Percentiles rank a stretch among this genome's conserved stretches.
Evolutionary conservation across 495 filamentous ascomycete species (phyloP).

Genomic region (Xylaria nigripes): DNA sequence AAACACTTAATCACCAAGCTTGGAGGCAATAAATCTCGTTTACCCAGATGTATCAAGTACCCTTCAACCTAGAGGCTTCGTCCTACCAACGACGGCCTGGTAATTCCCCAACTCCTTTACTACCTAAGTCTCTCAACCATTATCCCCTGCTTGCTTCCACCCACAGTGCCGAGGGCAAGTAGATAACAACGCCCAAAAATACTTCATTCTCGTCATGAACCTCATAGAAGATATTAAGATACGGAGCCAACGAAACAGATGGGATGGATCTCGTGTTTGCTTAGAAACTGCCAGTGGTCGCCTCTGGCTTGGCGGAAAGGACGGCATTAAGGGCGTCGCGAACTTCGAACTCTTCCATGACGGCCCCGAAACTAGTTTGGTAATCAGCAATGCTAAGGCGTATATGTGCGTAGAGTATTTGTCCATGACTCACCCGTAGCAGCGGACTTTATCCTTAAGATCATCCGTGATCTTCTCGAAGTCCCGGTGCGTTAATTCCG

Average conservation of each 20-base stretch:
- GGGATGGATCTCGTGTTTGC: not conserved
- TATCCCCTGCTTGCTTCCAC: no score
- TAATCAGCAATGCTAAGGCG: conserved; percentile 13
- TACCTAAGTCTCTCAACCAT: no score
- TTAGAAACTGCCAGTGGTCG: conserved; percentile 21
- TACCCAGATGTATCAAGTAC: no score
- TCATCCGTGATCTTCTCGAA: conserved; percentile 65
- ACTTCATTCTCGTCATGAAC: conserved; percentile 7
- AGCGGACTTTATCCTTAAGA: conserved; percentile 71
- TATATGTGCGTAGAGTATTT: conserved; percentile 6
- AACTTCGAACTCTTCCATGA: conserved; percentile 88
- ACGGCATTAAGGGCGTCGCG: conserved; percentile 72
- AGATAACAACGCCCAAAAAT: not conserved
- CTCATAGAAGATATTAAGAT: conserved; percentile 5
- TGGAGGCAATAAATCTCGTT: no score
- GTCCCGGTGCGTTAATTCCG: conserved; percentile 56
- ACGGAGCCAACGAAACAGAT: not conserved
- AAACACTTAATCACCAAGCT: no score
- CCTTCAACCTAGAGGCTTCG: no score
- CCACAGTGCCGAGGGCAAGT: not conserved
- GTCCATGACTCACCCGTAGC: conserved; percentile 78
- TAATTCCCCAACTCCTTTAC: no score
- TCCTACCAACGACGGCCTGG: no score
- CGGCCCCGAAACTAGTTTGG: conserved; percentile 63
- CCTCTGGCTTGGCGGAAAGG: conserved; percentile 55